Evolutionary conservation across 805 yeast species (phyloP), one percentile per base, ranked within the genome.

Genomic region (Candida sanyiensis): DNA sequence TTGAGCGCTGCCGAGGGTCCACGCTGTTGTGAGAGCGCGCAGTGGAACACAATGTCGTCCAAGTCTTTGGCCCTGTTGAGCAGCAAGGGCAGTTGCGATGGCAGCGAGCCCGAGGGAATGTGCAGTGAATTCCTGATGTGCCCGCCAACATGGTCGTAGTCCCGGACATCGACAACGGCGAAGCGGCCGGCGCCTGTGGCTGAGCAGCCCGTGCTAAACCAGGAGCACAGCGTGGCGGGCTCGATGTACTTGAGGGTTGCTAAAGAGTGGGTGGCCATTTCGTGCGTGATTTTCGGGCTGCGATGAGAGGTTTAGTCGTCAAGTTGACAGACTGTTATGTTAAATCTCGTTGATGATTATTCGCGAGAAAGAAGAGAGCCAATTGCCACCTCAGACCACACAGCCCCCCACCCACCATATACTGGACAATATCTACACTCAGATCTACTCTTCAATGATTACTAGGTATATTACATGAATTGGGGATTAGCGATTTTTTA

Each of bases 11-110:
- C 74, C 4, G 84, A 67, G 0, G 97, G 97, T 0, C 97, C 97
- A 37, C 98, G 67, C 43, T 82, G 94, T 59, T 93, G 97, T 3
- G 94, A 81, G 22, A 84, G 67, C 21, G 89, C 88, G 59, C 98
- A 90, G 58, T 93, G 96, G 63, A 90, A 93, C 0, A 93, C 82
- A 0, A 87, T 74, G 38, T 73, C 77, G 30, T 68, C 63, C 6
- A 60, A 54, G 4, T 58, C 46, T 2, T 36, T 35, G 7, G 44
- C 28, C 6, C 38, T 7, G 20, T 39, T 35, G 6, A 50, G 41
- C n/a, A 53, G 57, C 9, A 59, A 24, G 70, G 54, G 29, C 55
- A 50, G 28, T 54, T 48, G 16, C 62, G 49, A 28, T 72, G 65
- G 6, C 62, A 64, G 2, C 66, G 67, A 21, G 69, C 50, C 16